phyloP scores from a whole-genome alignment of 2,329 filamentous ascomycete genomes.

The Scolecobasidium constrictum region DNA sequence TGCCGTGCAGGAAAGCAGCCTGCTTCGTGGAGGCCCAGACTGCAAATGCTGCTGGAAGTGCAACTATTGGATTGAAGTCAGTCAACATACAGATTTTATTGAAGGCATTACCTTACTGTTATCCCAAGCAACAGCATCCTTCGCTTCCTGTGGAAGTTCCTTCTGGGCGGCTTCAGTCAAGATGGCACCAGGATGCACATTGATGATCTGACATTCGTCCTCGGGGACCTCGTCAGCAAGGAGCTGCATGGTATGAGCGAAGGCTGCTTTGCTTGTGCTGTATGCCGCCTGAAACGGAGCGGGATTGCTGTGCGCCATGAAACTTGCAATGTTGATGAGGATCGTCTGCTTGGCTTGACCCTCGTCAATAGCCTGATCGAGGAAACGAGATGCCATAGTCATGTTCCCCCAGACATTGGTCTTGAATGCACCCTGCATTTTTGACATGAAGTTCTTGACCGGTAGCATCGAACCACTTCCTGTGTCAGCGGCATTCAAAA shows the following conservation, averaged over 20 bases:
- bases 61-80: background rate
- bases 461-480: conserved; percentile 11
- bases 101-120: background rate
- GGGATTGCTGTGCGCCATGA: conserved; percentile 10
- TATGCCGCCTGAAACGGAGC: conserved; percentile 18
- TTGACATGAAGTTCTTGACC: conserved; percentile 14
- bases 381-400: background rate
- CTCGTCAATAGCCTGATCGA: background rate
- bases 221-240: conserved; percentile 21
- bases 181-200: conserved; percentile 24
- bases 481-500: background rate
- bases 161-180: conserved; percentile 21
- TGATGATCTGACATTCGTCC: conserved; percentile 18
- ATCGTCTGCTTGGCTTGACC: conserved; percentile 11
- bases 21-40: conserved; percentile 22
- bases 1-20: conserved; percentile 13
- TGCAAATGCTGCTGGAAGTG: conserved; percentile 18
- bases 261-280: conserved; percentile 21
- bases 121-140: background rate
- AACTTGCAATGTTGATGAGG: conserved; percentile 16
- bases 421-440: background rate
- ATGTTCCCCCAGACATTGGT: background rate
- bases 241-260: conserved; percentile 20
- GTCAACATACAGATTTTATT: background rate
- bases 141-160: background rate